phyloP scores from a whole-genome alignment of 306 rosid genomes.

The Sesbania bispinosa region DNA sequence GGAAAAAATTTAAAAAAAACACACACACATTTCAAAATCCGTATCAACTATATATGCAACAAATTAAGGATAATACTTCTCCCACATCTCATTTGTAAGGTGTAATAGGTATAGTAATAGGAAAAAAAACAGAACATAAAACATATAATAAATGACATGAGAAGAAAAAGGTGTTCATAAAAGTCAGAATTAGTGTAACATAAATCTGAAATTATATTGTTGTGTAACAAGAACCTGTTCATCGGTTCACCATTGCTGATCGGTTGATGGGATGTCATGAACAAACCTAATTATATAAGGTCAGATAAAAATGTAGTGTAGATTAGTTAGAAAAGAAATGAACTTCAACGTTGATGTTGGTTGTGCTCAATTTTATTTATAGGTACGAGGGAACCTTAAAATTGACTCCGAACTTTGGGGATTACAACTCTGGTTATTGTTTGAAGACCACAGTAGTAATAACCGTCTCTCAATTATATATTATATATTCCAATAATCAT shows the following conservation, averaged over 20 bases:
- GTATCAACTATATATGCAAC: not conserved
- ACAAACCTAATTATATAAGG: not conserved
- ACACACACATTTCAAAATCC: not conserved
- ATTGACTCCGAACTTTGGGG: slow-evolving; percentile 15
- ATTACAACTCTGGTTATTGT: not conserved
- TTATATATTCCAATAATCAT: no score
- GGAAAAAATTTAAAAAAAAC: no score
- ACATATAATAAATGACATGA: no score
- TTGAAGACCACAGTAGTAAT: not conserved
- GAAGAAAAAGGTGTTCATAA: no score
- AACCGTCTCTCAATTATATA: no score
- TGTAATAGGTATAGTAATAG: no score
- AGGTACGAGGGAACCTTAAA: not conserved
- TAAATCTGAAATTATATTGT: not conserved
- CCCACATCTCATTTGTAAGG: no score
- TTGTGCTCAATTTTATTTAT: not conserved
- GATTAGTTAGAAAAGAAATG: not conserved
- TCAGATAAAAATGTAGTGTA: not conserved
- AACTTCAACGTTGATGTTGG: not conserved
- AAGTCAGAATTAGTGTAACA: not conserved
- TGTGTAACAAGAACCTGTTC: slow-evolving; percentile 15
- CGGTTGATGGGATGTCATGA: not conserved
- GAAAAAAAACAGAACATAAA: no score
- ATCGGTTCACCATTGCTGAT: not conserved
- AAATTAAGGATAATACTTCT: no score